Evolutionary conservation across 108 stramenopile genomes (phyloP).

Genomic region (Seminavis robusta): DNA sequence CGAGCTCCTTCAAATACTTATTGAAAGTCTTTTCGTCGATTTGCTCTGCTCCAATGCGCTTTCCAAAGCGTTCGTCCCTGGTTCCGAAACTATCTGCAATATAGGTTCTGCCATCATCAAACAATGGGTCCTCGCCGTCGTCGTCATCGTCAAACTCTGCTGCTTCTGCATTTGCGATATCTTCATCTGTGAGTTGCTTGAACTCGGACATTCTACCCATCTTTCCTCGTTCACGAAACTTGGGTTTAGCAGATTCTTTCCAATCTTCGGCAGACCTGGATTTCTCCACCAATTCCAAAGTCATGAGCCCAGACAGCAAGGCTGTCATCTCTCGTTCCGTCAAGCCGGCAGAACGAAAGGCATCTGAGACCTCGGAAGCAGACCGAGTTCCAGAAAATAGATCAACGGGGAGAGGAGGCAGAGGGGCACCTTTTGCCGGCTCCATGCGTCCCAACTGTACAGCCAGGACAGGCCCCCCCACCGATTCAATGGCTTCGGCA

Average conservation of each 20-base stretch:
- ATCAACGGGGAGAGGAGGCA: slow-evolving; percentile 41
- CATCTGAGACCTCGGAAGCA: slow-evolving; percentile 31
- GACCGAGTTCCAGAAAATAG: slow-evolving; percentile 55
- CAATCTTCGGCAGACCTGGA: slow-evolving; percentile 66
- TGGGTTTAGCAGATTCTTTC: slow-evolving; percentile 65
- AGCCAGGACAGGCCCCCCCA: slow-evolving; percentile 75
- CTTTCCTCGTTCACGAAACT: slow-evolving; percentile 77
- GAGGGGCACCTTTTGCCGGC: slow-evolving; percentile 31
- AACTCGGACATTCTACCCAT: slow-evolving; percentile 85
- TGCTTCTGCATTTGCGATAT: slow-evolving; percentile 55
- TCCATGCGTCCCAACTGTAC: slow-evolving; percentile 79
- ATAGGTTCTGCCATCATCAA: slow-evolving; percentile 89
- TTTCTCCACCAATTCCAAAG: slow-evolving; percentile 72
- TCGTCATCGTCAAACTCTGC: slow-evolving; percentile 42
- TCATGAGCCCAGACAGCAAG: slow-evolving; percentile 64
- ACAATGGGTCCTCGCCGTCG: slow-evolving; percentile 56
- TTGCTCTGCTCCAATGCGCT: slow-evolving; percentile 40
- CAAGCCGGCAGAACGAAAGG: slow-evolving; percentile 63
- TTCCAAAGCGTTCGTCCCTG: slow-evolving; percentile 72
- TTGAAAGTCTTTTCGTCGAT: slow-evolving; percentile 64
- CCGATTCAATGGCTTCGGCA: slow-evolving; percentile 70
- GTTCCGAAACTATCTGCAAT: slow-evolving; percentile 86
- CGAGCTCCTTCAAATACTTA: slow-evolving; percentile 47
- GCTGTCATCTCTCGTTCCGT: slow-evolving; percentile 89
- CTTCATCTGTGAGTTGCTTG: slow-evolving; percentile 74